Conservation (phyloP, 345 rosid genomes). For the Rhodamnia argentea region DNA sequence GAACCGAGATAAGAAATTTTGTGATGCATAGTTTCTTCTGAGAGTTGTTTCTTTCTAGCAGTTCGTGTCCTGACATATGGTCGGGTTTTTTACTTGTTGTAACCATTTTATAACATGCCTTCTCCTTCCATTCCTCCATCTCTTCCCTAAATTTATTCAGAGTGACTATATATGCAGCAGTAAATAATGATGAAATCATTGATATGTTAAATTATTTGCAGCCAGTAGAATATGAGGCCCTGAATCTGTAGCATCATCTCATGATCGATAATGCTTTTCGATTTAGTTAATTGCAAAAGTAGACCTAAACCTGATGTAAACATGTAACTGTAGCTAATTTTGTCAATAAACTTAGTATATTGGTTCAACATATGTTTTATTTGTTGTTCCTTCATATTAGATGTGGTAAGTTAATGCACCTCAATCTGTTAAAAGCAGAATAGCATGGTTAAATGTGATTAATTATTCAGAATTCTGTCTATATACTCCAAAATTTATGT, state of each 20-base stretch:
- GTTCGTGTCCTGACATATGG: not conserved
- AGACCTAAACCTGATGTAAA: not conserved
- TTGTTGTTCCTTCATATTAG: not conserved
- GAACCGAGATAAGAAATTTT: not conserved
- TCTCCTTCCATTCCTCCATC: not conserved
- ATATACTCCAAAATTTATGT: not conserved
- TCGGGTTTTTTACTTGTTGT: not conserved
- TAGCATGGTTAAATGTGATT: not conserved
- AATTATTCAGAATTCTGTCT: not conserved
- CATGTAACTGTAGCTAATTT: not conserved
- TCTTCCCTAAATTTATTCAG: not conserved
- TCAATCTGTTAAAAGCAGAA: not conserved
- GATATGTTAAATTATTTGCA: not conserved
- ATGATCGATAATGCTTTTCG: not conserved
- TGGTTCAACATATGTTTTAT: not conserved
- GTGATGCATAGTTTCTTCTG: not conserved
- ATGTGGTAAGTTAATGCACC: not conserved
- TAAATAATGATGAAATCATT: not conserved
- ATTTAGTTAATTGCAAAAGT: not conserved
- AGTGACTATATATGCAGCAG: not conserved
- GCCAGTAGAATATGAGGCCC: not conserved
- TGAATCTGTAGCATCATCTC: not conserved
- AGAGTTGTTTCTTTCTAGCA: not conserved
- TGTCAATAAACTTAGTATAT: not conserved
- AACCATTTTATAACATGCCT: not conserved